Conservation (phyloP, 2,329 filamentous ascomycete species). For the Waltergamsia citrina region DNA sequence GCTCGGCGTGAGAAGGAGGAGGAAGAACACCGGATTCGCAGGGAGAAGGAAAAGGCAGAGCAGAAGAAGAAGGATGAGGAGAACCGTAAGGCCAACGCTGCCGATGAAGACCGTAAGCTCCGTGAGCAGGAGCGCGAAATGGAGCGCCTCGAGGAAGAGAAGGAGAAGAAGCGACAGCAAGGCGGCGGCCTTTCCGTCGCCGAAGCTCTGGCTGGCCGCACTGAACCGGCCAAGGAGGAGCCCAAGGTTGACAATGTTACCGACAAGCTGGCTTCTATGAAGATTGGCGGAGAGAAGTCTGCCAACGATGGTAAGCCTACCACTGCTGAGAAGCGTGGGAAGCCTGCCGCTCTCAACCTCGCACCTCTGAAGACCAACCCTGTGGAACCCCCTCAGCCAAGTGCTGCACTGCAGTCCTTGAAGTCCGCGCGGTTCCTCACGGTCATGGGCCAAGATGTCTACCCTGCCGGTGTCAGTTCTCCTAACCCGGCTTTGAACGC, state of each 20-base stretch:
- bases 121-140: slow-evolving; percentile 65
- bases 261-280: slow-evolving; percentile 42
- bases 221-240: slow-evolving; percentile 14
- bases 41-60: slow-evolving; percentile 31
- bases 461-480: slow-evolving; percentile 75
- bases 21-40: slow-evolving; percentile 35
- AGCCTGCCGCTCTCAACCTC: slow-evolving; percentile 84
- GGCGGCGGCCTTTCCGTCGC: slow-evolving; percentile 37
- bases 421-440: slow-evolving; percentile 85
- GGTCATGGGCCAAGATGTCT: slow-evolving; percentile 68
- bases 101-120: slow-evolving; percentile 55
- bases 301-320: slow-evolving; percentile 38
- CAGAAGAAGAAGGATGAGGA: slow-evolving; percentile 42
- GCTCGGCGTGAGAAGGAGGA: slow-evolving; percentile 38
- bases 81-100: slow-evolving; percentile 32
- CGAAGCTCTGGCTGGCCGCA: slow-evolving; percentile 38
- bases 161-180: slow-evolving; percentile 44
- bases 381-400: slow-evolving; percentile 86
- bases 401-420: slow-evolving; percentile 84
- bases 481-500: slow-evolving; percentile 87
- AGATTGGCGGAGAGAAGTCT: slow-evolving; percentile 31
- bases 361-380: slow-evolving; percentile 72
- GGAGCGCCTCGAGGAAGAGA: slow-evolving; percentile 64
- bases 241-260: slow-evolving; percentile 28
- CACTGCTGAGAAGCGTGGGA: slow-evolving; percentile 53